Evolutionary conservation across 768 basidiomycete species (phyloP), one percentile per base, ranked within the genome.

Genomic region (Lentinula aciculospora): DNA sequence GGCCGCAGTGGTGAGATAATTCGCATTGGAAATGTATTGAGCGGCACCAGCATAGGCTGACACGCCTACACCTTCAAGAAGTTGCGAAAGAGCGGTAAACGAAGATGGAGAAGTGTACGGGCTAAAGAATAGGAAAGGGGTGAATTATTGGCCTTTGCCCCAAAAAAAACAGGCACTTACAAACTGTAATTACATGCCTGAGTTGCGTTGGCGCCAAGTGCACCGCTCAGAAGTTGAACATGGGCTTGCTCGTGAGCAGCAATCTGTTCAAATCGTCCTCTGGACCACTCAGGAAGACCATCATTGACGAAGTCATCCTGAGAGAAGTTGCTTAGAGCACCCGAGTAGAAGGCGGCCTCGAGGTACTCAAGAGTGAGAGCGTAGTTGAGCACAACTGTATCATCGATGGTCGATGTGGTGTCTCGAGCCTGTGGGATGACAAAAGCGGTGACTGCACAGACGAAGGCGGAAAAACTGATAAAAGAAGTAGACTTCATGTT

Each of bases 161-260:
- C n/a, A 13, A 5, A 17, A 39, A 39, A 21, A 4, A 5, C 3
- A 12, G 15, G 29, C 3, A 71, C 80, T 48, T 58, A 83, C 82
- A 88, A 86, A 42, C 62, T 63, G 68, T 89, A 89, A 17, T 74
- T 68, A 73, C 88, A 89, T 1, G 81, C 71, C 63, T 77, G 54
- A 12, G 79, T 72, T 9, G 81, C 76, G 29, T 65, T 61, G 1
- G 58, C 65, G 0, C 71, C 73, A 4, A 79, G 69, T 28, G 75
- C 74, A 4, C 79, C 81, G 8, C 71, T 66, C 42, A 88, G 72
- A 64, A 82, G 75, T 6, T 73, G 64, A 60, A 84, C 82, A 67
- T 89, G 87, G 12, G 70, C 68, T 29, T 64, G 48, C 64, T 86
- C 84, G 66, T 88, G 84, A 37, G 73, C 68, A 23, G 69, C 68